Conservation (phyloP, 148 eudicot species). For the Vaccinium myrtillus region DNA sequence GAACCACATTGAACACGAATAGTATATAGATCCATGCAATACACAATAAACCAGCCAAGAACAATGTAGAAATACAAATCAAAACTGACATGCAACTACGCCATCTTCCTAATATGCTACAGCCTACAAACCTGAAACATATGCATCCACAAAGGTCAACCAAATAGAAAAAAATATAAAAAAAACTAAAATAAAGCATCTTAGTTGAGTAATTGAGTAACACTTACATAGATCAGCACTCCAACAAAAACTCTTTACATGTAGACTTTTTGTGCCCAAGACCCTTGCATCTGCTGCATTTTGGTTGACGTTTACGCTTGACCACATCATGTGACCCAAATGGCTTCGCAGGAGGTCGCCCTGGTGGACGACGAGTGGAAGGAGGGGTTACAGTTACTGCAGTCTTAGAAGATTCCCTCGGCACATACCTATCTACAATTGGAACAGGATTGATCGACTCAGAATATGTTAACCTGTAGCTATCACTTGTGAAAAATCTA, state of each 20-base stretch:
- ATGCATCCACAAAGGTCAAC: conserved; percentile 4
- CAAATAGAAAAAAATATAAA: not conserved
- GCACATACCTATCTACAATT: conserved; percentile 36
- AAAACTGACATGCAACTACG: not conserved
- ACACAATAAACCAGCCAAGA: not conserved
- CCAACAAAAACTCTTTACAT: conserved; percentile 61
- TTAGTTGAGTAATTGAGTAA: not conserved
- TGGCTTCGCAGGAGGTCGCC: conserved; percentile 74
- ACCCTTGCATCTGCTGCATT: conserved; percentile 85
- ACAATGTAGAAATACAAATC: not conserved
- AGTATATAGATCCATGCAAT: not conserved
- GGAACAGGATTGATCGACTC: conserved; percentile 69
- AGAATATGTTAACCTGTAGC: conserved; percentile 68
- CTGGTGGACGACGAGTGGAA: conserved; percentile 93
- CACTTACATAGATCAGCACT: conserved; percentile 31
- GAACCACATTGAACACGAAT: not conserved
- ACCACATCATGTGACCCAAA: conserved; percentile 47
- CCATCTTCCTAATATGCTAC: not conserved
- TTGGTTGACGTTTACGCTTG: conserved; percentile 67
- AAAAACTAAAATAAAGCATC: not conserved
- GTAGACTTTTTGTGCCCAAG: conserved; percentile 90
- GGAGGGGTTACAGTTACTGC: conserved; percentile 77
- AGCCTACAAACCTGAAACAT: not conserved
- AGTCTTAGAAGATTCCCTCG: conserved; percentile 41
- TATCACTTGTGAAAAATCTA: conserved; percentile 55